These are phyloP conservation scores for Talaromyces rugulosus DNA, from an alignment of 2,329 filamentous ascomycete genomes.

Conservation along the genomic window DNA sequence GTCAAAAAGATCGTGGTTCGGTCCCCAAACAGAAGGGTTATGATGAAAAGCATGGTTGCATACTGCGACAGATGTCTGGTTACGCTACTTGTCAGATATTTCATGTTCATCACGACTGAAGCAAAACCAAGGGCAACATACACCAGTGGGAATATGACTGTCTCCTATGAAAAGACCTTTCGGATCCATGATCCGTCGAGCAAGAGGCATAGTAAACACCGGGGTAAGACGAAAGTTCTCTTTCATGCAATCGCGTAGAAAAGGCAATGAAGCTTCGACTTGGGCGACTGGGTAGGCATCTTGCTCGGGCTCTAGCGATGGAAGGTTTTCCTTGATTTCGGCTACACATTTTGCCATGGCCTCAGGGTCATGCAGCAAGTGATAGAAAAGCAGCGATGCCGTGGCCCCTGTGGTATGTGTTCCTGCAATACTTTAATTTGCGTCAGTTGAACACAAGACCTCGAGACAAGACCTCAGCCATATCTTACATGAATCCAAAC, in stretches of 20 bases:
- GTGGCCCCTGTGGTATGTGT: conserved; percentile 31
- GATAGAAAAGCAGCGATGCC: conserved; percentile 26
- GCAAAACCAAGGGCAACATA: conserved; percentile 14
- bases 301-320: conserved; percentile 1
- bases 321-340: conserved; percentile 15
- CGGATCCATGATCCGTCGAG: conserved; percentile 22
- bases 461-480: too few species aligned
- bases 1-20: conserved; percentile 27
- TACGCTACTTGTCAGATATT: background rate
- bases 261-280: conserved; percentile 23
- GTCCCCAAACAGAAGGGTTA: conserved; percentile 27
- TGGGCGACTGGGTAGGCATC: conserved; percentile 20
- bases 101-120: background rate
- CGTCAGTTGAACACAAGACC: background rate
- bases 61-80: conserved; percentile 27
- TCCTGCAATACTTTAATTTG: conserved; percentile 25
- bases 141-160: conserved; percentile 21
- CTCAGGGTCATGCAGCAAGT: conserved; percentile 27
- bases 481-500: conserved; percentile 34
- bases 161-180: conserved; percentile 23
- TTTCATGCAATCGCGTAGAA: conserved; percentile 23
- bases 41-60: conserved; percentile 35
- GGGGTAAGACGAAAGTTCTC: conserved; percentile 34
- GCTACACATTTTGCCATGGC: conserved; percentile 17
- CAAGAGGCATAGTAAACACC: conserved; percentile 32